These are phyloP conservation scores for Cercospora sp. DNA, from an alignment of 2,329 filamentous ascomycete genomes.

Conservation along the genomic window DNA sequence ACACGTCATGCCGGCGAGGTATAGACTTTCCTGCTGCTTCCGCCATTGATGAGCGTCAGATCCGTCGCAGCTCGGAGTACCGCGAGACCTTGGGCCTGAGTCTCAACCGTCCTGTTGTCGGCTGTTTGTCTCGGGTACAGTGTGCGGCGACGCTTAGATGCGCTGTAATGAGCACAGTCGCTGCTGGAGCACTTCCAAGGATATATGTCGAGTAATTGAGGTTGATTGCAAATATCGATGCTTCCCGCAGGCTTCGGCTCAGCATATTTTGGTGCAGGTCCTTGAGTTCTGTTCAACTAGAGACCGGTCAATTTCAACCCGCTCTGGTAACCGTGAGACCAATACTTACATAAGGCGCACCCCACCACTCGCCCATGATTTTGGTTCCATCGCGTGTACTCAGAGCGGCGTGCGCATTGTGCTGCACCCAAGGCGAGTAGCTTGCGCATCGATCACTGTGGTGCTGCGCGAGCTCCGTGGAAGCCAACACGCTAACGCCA, in stretches of 20 bases:
- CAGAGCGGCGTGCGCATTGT: slow-evolving; percentile 74
- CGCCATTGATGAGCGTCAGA: slow-evolving; percentile 49
- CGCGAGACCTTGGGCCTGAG: slow-evolving; percentile 77
- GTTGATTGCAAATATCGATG: slow-evolving; percentile 51
- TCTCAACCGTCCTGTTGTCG: slow-evolving; percentile 74
- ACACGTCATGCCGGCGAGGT: slow-evolving; percentile 7
- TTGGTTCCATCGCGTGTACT: slow-evolving; percentile 55
- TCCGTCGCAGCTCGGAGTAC: slow-evolving; percentile 63
- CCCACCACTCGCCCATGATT: slow-evolving; percentile 91
- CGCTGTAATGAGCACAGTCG: slow-evolving; percentile 11
- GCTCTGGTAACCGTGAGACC: neutral
- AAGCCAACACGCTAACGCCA: slow-evolving; percentile 47
- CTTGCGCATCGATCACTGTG: slow-evolving; percentile 64
- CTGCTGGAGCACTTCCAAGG: slow-evolving; percentile 29
- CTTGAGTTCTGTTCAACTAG: slow-evolving; percentile 26
- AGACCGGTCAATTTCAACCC: slow-evolving; percentile 2
- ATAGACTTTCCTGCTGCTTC: slow-evolving; percentile 29
- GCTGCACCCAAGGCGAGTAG: slow-evolving; percentile 74
- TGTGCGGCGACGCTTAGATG: neutral
- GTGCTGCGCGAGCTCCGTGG: slow-evolving; percentile 30
- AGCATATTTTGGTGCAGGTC: slow-evolving; percentile 23
- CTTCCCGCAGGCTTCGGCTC: slow-evolving; percentile 45
- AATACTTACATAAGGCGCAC: slow-evolving; percentile 29
- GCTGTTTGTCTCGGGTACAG: slow-evolving; percentile 55
- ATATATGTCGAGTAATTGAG: slow-evolving; percentile 25